Evolutionary conservation across 2,329 filamentous ascomycete genomes (phyloP).

Genomic region (Aspergillus ibericus): DNA sequence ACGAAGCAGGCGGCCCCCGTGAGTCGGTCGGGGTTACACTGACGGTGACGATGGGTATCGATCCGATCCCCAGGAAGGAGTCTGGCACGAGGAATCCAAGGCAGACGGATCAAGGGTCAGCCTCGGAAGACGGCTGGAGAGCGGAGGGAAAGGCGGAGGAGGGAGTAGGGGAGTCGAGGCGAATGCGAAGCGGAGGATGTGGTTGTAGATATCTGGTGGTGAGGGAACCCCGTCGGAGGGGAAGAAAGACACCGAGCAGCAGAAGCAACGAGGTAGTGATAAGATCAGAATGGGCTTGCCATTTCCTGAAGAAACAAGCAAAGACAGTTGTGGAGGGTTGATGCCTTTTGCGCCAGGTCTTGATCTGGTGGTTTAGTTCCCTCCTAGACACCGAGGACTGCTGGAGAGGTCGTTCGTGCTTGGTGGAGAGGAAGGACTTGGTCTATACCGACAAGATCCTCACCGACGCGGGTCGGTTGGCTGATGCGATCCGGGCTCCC

Average conservation of each 20-base stretch:
- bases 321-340: background rate
- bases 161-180: background rate
- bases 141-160: background rate
- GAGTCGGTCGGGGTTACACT: conserved; percentile 25
- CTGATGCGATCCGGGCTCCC: background rate
- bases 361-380: background rate
- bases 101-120: background rate
- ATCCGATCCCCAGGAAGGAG: background rate
- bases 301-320: background rate
- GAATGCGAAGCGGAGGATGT: background rate
- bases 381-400: background rate
- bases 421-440: background rate
- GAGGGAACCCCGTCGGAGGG: background rate
- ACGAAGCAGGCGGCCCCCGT: conserved; percentile 22
- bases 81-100: background rate
- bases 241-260: background rate
- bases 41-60: conserved; percentile 10
- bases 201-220: background rate
- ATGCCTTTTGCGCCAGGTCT: background rate
- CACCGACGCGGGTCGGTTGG: background rate
- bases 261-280: background rate
- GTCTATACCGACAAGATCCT: background rate
- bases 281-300: background rate
- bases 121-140: background rate
- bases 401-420: background rate